Evolutionary conservation across 495 filamentous ascomycete species (phyloP).

Genomic region (Neurospora hispaniola): DNA sequence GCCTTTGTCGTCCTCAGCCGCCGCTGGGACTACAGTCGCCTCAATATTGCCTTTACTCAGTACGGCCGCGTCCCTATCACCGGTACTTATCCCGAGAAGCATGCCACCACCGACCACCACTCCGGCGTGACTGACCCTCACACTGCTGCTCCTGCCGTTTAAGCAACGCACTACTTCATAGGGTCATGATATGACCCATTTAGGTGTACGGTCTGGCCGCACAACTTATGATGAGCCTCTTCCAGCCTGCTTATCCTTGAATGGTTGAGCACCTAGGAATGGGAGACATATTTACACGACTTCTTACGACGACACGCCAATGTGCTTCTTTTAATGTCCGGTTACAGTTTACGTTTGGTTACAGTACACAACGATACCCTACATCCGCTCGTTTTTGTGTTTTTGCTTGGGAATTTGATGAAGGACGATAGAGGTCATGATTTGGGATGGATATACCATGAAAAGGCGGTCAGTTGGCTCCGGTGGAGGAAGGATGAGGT

Average conservation of each 20-base stretch:
- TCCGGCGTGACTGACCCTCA: slow-evolving; percentile 21
- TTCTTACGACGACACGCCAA: background rate
- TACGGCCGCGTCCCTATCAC: slow-evolving; percentile 36
- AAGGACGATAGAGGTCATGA: background rate
- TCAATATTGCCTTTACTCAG: slow-evolving; percentile 44
- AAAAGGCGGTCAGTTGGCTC: background rate
- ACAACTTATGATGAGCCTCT: background rate
- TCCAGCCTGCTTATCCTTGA: background rate
- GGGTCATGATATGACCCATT: background rate
- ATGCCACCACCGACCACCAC: slow-evolving; percentile 11
- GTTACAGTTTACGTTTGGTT: background rate
- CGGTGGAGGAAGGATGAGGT: background rate
- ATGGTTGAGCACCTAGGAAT: background rate
- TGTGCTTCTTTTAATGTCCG: background rate
- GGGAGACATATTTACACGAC: background rate
- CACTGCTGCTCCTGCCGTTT: background rate
- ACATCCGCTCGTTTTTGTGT: background rate
- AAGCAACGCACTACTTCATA: background rate
- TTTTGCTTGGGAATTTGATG: background rate
- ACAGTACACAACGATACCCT: background rate
- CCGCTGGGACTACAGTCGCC: slow-evolving; percentile 35
- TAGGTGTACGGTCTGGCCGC: background rate
- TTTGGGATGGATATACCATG: background rate
- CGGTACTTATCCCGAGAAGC: slow-evolving; percentile 38
- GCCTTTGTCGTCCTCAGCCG: slow-evolving; percentile 28